Percentiles rank a stretch among this genome's conserved stretches.
Conservation (phyloP, 257 asterid species). For the Solanum lycopersicoides region DNA sequence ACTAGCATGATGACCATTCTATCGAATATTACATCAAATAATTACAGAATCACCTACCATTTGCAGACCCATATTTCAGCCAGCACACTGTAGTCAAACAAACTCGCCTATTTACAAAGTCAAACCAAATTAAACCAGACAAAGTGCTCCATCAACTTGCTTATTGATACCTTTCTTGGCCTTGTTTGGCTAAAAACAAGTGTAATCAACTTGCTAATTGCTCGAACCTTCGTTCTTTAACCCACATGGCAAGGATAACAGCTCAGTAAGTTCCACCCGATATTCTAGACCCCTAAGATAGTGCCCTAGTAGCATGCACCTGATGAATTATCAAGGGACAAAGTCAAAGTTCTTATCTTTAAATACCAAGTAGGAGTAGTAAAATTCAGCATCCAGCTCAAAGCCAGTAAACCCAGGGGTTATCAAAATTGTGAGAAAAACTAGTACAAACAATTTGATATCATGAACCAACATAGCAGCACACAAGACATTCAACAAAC, state of each 20-base stretch:
- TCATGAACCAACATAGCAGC: background rate
- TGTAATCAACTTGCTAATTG: constrained; percentile 20
- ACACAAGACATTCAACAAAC: background rate
- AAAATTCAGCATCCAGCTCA: background rate
- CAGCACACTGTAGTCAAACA: background rate
- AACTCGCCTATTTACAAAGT: background rate
- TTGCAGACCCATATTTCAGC: background rate
- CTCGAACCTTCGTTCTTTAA: constrained; percentile 8
- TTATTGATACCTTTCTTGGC: background rate
- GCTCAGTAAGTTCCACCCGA: constrained; percentile 64
- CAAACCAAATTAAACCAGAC: background rate
- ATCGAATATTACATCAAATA: background rate
- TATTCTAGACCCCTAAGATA: constrained; percentile 85
- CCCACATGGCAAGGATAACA: constrained; percentile 43
- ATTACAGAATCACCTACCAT: background rate
- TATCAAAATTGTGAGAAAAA: background rate
- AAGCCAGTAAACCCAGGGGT: background rate
- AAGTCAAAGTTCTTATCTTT: background rate
- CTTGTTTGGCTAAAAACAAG: background rate
- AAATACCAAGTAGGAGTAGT: background rate
- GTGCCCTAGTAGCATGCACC: constrained; percentile 97
- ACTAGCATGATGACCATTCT: background rate
- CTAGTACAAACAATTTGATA: background rate
- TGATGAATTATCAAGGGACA: constrained; percentile 4
- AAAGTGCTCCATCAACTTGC: background rate